Conservation (phyloP, 2,329 filamentous ascomycete species). For the Pseudogymnoascus sp. region DNA sequence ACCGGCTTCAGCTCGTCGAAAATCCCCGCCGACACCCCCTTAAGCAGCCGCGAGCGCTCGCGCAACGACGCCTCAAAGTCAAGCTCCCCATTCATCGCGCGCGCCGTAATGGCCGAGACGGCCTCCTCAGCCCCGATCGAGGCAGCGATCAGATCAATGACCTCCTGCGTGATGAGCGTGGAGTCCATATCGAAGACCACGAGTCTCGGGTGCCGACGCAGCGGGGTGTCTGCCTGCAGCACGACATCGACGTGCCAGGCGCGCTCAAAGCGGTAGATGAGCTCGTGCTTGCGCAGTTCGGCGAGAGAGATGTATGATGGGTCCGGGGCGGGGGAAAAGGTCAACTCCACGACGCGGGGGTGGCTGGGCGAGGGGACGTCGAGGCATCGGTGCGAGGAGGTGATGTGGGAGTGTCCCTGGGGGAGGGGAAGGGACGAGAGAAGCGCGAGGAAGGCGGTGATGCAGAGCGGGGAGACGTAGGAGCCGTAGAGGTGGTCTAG, state of each 20-base stretch:
- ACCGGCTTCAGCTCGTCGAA: slow-evolving; percentile 69
- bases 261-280: slow-evolving; percentile 74
- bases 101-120: slow-evolving; percentile 82
- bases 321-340: slow-evolving; percentile 53
- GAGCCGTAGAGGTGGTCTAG: slow-evolving; percentile 60
- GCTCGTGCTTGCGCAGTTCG: slow-evolving; percentile 72
- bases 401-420: slow-evolving; percentile 41
- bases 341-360: slow-evolving; percentile 60
- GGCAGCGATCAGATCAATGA: slow-evolving; percentile 89
- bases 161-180: slow-evolving; percentile 93
- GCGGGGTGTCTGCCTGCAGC: slow-evolving; percentile 66
- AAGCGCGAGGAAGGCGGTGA: slow-evolving; percentile 59
- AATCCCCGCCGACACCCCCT: slow-evolving; percentile 69
- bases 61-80: slow-evolving; percentile 82
- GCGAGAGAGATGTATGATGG: slow-evolving; percentile 57
- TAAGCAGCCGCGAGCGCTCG: slow-evolving; percentile 72
- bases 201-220: slow-evolving; percentile 72
- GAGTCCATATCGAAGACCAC: slow-evolving; percentile 99
- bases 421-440: slow-evolving; percentile 56
- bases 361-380: slow-evolving; percentile 44
- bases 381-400: slow-evolving; percentile 58
- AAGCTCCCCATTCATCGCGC: slow-evolving; percentile 92
- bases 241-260: slow-evolving; percentile 86
- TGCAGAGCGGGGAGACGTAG: slow-evolving; percentile 57
- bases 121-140: slow-evolving; percentile 73